Conservation (phyloP, 2,329 filamentous ascomycete genomes). For the Paecilomyces niveus region DNA sequence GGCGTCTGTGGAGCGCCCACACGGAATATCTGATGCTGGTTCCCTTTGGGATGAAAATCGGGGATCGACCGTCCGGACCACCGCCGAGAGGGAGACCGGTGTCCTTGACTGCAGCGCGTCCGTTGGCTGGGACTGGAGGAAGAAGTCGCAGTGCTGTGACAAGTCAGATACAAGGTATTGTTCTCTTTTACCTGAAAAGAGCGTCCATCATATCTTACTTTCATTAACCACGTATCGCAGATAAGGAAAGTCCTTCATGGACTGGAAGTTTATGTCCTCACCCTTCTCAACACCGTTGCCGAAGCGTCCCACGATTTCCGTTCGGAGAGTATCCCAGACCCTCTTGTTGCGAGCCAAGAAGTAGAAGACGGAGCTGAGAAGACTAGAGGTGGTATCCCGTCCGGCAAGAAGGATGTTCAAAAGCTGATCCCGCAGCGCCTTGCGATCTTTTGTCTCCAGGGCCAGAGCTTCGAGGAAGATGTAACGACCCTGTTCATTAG, state of each 20-base stretch:
- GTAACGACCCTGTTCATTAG: slow-evolving; percentile 27
- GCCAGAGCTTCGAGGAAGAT: slow-evolving; percentile 45
- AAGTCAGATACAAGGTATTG: slow-evolving; percentile 4
- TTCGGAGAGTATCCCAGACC: slow-evolving; percentile 28
- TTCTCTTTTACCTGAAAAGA: neutral
- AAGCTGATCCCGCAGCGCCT: slow-evolving; percentile 42
- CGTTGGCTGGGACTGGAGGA: slow-evolving; percentile 29
- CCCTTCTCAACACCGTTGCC: slow-evolving; percentile 22
- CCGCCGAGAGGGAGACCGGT: slow-evolving; percentile 45
- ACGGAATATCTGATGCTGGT: slow-evolving; percentile 36
- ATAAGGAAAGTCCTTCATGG: slow-evolving; percentile 5
- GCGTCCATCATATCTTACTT: neutral
- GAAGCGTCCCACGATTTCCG: slow-evolving; percentile 16
- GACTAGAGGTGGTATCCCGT: slow-evolving; percentile 46
- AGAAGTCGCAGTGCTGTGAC: slow-evolving; percentile 37
- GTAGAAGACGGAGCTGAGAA: slow-evolving; percentile 39
- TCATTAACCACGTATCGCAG: slow-evolving; percentile 9
- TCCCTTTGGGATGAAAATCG: slow-evolving; percentile 43
- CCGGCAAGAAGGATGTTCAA: slow-evolving; percentile 48
- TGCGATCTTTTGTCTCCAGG: slow-evolving; percentile 39
- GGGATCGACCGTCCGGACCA: slow-evolving; percentile 39
- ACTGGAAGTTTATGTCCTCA: slow-evolving; percentile 9
- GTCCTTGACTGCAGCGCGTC: neutral
- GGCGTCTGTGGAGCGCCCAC: slow-evolving; percentile 45
- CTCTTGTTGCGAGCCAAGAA: slow-evolving; percentile 34